Evolutionary conservation across 371 early-diverging fungal species (phyloP).

Genomic region (Cladochytrium tenue): DNA sequence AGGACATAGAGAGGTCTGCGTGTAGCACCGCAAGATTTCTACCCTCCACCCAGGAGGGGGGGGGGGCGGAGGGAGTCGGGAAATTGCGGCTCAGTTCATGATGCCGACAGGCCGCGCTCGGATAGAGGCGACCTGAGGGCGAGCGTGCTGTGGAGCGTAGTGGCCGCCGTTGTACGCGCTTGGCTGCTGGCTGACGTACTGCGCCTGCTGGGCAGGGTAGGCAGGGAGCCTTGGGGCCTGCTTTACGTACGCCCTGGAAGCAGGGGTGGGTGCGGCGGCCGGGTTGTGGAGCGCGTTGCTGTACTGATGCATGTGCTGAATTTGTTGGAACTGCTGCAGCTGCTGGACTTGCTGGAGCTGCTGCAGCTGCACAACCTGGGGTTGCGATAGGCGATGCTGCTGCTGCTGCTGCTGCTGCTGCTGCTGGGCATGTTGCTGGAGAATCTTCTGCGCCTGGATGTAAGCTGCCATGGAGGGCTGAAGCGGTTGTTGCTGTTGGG

Average conservation of each 20-base stretch:
- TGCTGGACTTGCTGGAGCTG: neutral
- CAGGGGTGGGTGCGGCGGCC: neutral
- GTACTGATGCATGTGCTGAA: neutral
- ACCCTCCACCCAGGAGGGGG: neutral
- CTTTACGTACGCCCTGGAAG: neutral
- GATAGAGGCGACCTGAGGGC: neutral
- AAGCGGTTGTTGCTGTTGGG: neutral
- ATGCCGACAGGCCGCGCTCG: neutral
- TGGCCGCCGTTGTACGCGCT: neutral
- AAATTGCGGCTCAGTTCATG: neutral
- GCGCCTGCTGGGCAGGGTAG: neutral
- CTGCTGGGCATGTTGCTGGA: neutral
- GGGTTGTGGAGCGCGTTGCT: neutral
- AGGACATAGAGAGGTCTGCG: neutral
- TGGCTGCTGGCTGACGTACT: neutral
- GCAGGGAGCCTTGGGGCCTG: neutral
- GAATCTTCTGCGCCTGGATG: too few species aligned
- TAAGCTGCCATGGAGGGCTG: neutral
- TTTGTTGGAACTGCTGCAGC: neutral
- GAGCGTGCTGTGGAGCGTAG: neutral
- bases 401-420: neutral
- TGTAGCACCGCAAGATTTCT: too few species aligned
- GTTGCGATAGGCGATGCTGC: too few species aligned
- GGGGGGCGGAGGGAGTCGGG: neutral
- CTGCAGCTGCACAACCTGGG: neutral